These are phyloP conservation scores for Pseudocercospora ulei DNA, from an alignment of 2,329 filamentous ascomycete genomes.

Conservation along the genomic window DNA sequence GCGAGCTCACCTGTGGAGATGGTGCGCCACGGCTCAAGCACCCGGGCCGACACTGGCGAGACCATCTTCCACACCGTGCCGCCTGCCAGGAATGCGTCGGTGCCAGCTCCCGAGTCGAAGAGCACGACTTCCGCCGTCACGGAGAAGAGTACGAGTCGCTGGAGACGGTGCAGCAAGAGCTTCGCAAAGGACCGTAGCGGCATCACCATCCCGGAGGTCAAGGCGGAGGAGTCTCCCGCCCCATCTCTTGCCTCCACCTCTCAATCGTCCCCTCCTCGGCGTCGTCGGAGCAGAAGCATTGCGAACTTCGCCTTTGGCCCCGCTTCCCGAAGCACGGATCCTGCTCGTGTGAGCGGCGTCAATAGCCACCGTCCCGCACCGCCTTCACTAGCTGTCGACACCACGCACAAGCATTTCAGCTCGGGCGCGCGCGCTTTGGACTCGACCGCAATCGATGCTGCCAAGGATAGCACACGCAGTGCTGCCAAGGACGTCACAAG, in stretches of 20 bases:
- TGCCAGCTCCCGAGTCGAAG: slow-evolving; percentile 18
- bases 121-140: slow-evolving; percentile 2
- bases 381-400: not conserved
- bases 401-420: slow-evolving; percentile 34
- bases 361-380: not conserved
- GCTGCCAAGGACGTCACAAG: slow-evolving; percentile 33
- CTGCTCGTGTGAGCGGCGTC: slow-evolving; percentile 6
- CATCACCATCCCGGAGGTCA: slow-evolving; percentile 15
- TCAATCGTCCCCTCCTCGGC: slow-evolving; percentile 6
- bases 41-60: not conserved
- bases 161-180: slow-evolving; percentile 22
- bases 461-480: not conserved
- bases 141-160: slow-evolving; percentile 5
- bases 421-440: slow-evolving; percentile 39
- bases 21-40: not conserved
- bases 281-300: slow-evolving; percentile 17
- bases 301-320: slow-evolving; percentile 1
- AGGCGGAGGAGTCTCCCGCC: slow-evolving; percentile 5
- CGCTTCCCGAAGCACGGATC: slow-evolving; percentile 7
- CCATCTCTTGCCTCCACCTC: not conserved
- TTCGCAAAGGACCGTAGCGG: slow-evolving; percentile 18
- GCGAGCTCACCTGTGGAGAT: slow-evolving; percentile 3
- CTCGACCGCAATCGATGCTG: slow-evolving; percentile 37
- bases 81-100: slow-evolving; percentile 13
- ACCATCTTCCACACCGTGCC: slow-evolving; percentile 11